Evolutionary conservation across 768 basidiomycete genomes (phyloP).

Genomic region (Gautieria morchelliformis): DNA sequence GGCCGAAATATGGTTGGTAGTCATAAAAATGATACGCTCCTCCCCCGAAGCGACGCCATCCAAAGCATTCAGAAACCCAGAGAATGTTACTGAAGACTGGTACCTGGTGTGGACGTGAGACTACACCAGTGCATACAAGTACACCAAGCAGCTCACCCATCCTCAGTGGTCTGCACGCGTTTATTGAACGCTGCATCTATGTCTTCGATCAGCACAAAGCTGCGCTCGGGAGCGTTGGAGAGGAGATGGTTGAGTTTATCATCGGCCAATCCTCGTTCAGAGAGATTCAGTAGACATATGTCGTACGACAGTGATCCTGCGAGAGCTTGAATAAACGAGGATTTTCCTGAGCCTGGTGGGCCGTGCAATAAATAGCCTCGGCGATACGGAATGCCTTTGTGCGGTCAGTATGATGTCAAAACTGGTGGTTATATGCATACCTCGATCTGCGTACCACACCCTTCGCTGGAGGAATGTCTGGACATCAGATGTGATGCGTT

Average conservation of each 20-base stretch:
- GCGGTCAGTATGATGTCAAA: not conserved
- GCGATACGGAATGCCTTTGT: conserved; percentile 87
- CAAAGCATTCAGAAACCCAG: conserved; percentile 91
- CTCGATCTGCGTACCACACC: conserved; percentile 95
- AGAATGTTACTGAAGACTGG: conserved; percentile 94
- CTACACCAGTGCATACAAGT: not conserved
- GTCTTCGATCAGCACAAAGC: conserved; percentile 94
- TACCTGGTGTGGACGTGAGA: conserved; percentile 41
- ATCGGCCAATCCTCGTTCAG: conserved; percentile 91
- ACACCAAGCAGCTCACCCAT: conserved; percentile 54
- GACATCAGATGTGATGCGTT: conserved; percentile 74
- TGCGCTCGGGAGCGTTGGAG: conserved; percentile 86
- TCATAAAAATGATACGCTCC: conserved; percentile 98
- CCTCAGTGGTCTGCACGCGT: conserved; percentile 80
- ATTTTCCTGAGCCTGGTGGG: conserved; percentile 96
- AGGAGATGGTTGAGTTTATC: conserved; percentile 92
- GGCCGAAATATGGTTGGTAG: conserved; percentile 87
- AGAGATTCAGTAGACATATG: conserved; percentile 91
- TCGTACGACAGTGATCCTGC: conserved; percentile 90
- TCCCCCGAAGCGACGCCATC: conserved; percentile 98
- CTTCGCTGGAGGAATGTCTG: conserved; percentile 72
- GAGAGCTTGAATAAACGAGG: conserved; percentile 95
- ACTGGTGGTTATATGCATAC: conserved; percentile 30
- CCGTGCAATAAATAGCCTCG: conserved; percentile 93
- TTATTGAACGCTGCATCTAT: conserved; percentile 96